A percentile compares a stretch with the other conserved stretches of the same genome.
Conservation (phyloP, 495 filamentous ascomycete genomes). For the Saxophila tyrrhenica region DNA sequence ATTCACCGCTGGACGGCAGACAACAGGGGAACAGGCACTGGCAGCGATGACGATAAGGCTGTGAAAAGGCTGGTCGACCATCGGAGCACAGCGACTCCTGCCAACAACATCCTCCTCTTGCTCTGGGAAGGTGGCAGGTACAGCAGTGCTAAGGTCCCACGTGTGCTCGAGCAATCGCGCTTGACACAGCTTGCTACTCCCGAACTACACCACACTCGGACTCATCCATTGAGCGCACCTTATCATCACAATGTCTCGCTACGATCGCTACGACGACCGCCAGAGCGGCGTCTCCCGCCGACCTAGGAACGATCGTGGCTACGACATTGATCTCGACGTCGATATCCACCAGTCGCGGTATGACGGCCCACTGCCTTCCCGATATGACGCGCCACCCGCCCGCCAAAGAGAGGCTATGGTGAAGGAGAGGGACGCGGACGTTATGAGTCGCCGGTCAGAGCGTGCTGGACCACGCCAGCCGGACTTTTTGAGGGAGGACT, state of each 20-base stretch:
- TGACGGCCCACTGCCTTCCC: constrained; percentile 4
- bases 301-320: constrained; percentile 16
- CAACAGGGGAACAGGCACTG: too few species aligned
- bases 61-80: too few species aligned
- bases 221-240: neutral
- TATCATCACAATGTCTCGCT: constrained; percentile 21
- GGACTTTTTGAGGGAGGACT: constrained; percentile 46
- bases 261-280: constrained; percentile 37
- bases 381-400: constrained; percentile 5
- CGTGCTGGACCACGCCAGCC: constrained; percentile 32
- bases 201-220: too few species aligned
- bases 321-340: constrained; percentile 31
- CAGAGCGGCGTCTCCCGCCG: constrained; percentile 34
- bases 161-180: too few species aligned
- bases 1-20: too few species aligned
- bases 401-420: constrained; percentile 22
- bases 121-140: too few species aligned
- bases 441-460: constrained; percentile 28
- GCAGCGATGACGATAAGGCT: too few species aligned
- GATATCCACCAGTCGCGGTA: constrained; percentile 20
- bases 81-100: too few species aligned
- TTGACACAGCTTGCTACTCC: too few species aligned
- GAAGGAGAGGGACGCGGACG: constrained; percentile 15
- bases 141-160: too few species aligned
- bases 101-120: too few species aligned